Base-by-base conservation (phyloP, 192 early-diverging fungal species). In the Coemansia sp. region DNA sequence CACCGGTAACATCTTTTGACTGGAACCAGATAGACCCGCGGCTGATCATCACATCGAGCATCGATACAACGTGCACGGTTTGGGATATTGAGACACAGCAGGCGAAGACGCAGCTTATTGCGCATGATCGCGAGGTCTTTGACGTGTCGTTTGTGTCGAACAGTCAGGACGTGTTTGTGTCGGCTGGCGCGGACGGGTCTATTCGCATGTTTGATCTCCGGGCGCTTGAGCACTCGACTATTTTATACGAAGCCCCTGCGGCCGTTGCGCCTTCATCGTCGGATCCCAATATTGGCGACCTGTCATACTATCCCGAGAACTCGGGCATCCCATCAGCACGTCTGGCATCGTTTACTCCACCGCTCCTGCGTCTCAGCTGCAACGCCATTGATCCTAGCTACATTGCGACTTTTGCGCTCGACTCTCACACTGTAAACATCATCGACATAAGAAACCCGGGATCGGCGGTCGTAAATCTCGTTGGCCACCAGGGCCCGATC, bases 61-160 rank as follows among this genome's bases (percentile, higher is more conserved):
- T 99, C 54, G 98, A 99, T 76, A 99, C 98, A 2, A 99, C 98
- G n/a, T 99, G 98, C 73, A 98, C 97, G 0, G 90, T 98, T 6
- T 99, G 98, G 98, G 95, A 99, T 69, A 87, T 99, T 9, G 91
- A 94, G 85, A 92, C 94, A n/a, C 89, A 87, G 38, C 94, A 97
- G 85, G 93, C 96, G 40, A 99, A 97, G 72, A 98, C 98, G 6
- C 98, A 99, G 76, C 86, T 99, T 43, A 99, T 99, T 86, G 98
- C 98, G 5, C 98, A 99, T 74, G 98, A 99, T 77, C 88, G 90
- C 58, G 96, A 98, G 64, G 98, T 99, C 18, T 98, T 92, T 81
- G 98, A 99, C 74, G 98, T 99, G n/a, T 89, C 92, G 12, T 99
- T 98, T 85, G 87, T 91, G 32, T 81, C 89, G 37, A 89, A 90